Conservation (phyloP, 148 eudicot species). For the Fallopia convolvulus region DNA sequence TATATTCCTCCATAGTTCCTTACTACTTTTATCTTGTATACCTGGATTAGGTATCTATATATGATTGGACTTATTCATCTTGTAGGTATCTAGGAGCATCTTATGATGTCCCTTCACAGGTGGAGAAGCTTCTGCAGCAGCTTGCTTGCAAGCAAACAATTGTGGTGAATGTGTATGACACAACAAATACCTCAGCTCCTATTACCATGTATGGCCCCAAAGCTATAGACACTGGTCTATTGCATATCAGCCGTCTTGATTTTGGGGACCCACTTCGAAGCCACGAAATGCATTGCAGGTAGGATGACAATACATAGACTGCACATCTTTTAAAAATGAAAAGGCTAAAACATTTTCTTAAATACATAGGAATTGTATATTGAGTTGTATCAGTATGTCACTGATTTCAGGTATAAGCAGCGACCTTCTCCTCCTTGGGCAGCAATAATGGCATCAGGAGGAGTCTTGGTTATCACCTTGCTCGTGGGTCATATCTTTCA, state of each 20-base stretch:
- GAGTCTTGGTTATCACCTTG: constrained; percentile 38
- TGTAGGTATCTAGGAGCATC: constrained; percentile 1
- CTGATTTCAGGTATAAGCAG: constrained; percentile 43
- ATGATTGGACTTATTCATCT: background rate
- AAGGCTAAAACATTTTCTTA: background rate
- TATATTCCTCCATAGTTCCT: too few relatives aligned
- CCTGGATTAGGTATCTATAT: background rate
- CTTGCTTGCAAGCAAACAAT: constrained; percentile 70
- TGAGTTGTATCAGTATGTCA: background rate
- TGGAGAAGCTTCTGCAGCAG: constrained; percentile 64
- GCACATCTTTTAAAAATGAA: background rate
- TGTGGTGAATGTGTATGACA: constrained; percentile 53
- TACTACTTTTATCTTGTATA: too few relatives aligned
- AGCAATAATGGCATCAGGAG: constrained; percentile 32
- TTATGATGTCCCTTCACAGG: constrained; percentile 34
- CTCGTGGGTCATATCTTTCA: constrained; percentile 46
- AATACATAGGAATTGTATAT: background rate
- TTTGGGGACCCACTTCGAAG: constrained; percentile 60
- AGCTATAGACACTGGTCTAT: constrained; percentile 25
- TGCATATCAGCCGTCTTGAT: constrained; percentile 44
- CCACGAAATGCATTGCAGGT: constrained; percentile 79
- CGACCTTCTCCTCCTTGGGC: constrained; percentile 52
- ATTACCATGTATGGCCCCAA: constrained; percentile 64
- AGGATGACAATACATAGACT: background rate
- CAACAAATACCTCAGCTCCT: constrained; percentile 41